Evolutionary conservation across 164 flowering plant genomes (phyloP).

Genomic region (Protea cynaroides): DNA sequence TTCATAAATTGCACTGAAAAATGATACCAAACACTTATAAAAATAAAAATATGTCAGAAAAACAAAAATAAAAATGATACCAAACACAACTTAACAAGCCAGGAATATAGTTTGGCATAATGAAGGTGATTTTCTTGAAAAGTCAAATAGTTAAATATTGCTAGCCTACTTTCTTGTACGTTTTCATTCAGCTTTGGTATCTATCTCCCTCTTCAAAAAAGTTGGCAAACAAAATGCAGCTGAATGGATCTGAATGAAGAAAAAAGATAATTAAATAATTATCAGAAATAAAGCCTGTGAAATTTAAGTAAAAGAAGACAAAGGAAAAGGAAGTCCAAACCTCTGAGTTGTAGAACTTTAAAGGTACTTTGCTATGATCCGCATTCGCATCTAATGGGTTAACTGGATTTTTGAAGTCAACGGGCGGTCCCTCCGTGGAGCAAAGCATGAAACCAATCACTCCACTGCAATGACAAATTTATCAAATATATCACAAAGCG

Average conservation of each 20-base stretch:
- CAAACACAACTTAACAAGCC: too few species aligned
- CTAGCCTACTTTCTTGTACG: neutral
- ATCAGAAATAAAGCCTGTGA: too few species aligned
- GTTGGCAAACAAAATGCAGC: slow-evolving; percentile 82
- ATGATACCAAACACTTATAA: too few species aligned
- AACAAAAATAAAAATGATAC: too few species aligned
- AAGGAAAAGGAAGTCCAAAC: slow-evolving; percentile 16
- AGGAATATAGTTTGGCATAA: too few species aligned
- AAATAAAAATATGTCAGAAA: too few species aligned
- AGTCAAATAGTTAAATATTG: neutral
- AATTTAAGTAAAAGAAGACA: too few species aligned
- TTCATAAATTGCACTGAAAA: too few species aligned
- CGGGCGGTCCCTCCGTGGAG: slow-evolving; percentile 67
- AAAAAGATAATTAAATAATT: too few species aligned
- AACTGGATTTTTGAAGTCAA: slow-evolving; percentile 70
- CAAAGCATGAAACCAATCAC: slow-evolving; percentile 88
- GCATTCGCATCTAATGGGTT: slow-evolving; percentile 46
- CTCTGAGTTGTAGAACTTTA: slow-evolving; percentile 75
- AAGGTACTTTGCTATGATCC: slow-evolving; percentile 28
- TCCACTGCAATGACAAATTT: slow-evolving; percentile 53
- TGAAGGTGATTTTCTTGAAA: too few species aligned
- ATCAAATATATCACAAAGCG: too few species aligned
- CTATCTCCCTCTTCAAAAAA: slow-evolving; percentile 64
- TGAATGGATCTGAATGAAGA: slow-evolving; percentile 45
- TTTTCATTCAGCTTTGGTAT: slow-evolving; percentile 23